phyloP scores from a whole-genome alignment of 202 grass and related monocot species.

The Bolboschoenoplectus hybrid region DNA sequence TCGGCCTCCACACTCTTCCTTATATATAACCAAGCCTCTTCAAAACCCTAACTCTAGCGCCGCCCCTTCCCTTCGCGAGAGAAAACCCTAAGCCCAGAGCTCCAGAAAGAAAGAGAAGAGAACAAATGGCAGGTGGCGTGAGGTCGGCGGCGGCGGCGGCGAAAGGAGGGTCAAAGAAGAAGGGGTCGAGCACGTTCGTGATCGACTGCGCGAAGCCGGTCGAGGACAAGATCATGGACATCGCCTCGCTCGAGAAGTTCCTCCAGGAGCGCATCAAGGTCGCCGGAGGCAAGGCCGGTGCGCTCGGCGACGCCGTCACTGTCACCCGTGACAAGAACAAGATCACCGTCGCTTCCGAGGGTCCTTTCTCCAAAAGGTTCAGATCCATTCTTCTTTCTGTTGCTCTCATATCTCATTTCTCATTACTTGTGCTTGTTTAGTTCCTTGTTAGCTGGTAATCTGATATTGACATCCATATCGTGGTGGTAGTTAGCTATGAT shows the following conservation, averaged over 20 bases:
- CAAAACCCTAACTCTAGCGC: conserved; percentile 65
- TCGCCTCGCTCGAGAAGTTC: conserved; percentile 96
- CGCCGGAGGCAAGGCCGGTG: conserved; percentile 84
- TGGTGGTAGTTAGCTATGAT: background rate
- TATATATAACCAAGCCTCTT: conserved; percentile 40
- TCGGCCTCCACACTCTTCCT: background rate
- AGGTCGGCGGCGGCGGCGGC: conserved; percentile 41
- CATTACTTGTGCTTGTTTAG: too few species aligned
- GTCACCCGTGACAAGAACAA: conserved; percentile 72
- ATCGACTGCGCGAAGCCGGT: conserved; percentile 91
- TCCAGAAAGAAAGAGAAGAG: conserved; percentile 28
- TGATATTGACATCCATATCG: background rate
- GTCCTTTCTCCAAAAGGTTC: conserved; percentile 88
- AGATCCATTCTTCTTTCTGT: background rate
- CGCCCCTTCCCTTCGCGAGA: conserved; percentile 38
- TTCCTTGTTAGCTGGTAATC: background rate
- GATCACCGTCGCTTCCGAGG: conserved; percentile 84
- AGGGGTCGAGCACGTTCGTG: conserved; percentile 68
- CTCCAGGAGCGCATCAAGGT: conserved; percentile 96
- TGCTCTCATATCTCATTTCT: background rate
- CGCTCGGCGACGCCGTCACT: conserved; percentile 72
- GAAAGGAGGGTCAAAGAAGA: conserved; percentile 67
- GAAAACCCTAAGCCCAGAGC: background rate
- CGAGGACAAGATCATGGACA: conserved; percentile 97
- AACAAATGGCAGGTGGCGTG: conserved; percentile 51